phyloP scores from a whole-genome alignment of 805 yeast genomes.

The Debaryomyces castellii region DNA sequence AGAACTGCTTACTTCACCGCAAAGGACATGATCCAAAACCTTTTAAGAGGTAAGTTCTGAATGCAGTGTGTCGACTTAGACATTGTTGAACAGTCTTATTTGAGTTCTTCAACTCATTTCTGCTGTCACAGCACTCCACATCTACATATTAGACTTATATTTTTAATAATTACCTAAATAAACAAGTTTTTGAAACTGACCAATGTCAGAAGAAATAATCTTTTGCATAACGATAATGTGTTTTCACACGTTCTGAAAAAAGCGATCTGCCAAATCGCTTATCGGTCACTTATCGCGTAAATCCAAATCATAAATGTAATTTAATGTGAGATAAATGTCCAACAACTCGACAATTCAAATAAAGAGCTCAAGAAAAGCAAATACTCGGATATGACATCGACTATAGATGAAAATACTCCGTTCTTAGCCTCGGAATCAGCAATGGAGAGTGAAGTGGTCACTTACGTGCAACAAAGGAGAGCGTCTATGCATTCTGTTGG shows the following conservation, averaged over 20 bases:
- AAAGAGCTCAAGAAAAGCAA: not conserved
- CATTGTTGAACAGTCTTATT: no score
- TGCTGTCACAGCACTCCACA: no score
- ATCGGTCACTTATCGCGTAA: not conserved
- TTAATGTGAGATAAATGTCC: no score
- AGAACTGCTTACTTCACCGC: conserved; percentile 77
- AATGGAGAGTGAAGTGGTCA: conserved; percentile 36
- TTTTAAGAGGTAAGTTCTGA: conserved; percentile 70
- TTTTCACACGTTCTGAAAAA: not conserved
- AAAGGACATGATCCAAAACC: conserved; percentile 69
- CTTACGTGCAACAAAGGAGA: conserved; percentile 39
- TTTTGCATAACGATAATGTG: not conserved
- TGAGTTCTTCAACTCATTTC: no score
- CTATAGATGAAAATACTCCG: conserved; percentile 13
- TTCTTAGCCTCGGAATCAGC: conserved; percentile 14
- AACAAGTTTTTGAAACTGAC: not conserved
- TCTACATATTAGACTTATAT: no score
- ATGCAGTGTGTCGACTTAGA: not conserved
- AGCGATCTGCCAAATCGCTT: not conserved
- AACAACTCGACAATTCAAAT: not conserved
- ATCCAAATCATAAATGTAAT: not conserved
- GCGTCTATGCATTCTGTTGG: conserved; percentile 36
- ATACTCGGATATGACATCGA: not conserved
- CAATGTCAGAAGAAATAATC: not conserved
- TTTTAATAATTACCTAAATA: no score